These are phyloP conservation scores for Stemphylium beticola DNA, from an alignment of 2,329 filamentous ascomycete genomes.

Conservation along the genomic window DNA sequence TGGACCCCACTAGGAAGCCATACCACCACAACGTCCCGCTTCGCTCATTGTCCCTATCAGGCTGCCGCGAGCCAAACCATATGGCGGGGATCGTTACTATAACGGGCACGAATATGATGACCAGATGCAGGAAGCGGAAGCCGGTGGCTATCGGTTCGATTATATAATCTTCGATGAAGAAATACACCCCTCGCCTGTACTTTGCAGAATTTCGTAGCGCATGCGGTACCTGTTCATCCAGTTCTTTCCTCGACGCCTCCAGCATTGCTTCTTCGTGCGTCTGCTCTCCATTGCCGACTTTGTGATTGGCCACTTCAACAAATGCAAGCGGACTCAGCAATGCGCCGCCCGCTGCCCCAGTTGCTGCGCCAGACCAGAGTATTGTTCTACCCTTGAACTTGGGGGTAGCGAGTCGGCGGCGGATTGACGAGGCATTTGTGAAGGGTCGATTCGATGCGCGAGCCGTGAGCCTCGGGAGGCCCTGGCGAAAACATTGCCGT, in stretches of 20 bases:
- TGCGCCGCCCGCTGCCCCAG: slow-evolving; percentile 33
- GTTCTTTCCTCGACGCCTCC: slow-evolving; percentile 77
- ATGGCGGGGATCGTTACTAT: slow-evolving; percentile 78
- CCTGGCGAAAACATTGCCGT: slow-evolving; percentile 58
- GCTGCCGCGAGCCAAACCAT: slow-evolving; percentile 73
- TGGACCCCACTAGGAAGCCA: slow-evolving; percentile 79
- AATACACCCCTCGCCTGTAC: slow-evolving; percentile 64
- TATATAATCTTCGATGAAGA: slow-evolving; percentile 74
- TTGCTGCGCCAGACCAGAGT: slow-evolving; percentile 42
- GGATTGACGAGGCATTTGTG: slow-evolving; percentile 36
- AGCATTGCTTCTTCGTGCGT: slow-evolving; percentile 89
- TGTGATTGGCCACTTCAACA: slow-evolving; percentile 62
- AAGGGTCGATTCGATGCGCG: slow-evolving; percentile 32
- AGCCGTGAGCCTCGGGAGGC: slow-evolving; percentile 29
- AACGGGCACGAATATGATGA: slow-evolving; percentile 89
- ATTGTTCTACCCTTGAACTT: slow-evolving; percentile 41
- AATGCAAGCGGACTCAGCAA: slow-evolving; percentile 63
- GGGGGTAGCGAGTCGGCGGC: slow-evolving; percentile 44
- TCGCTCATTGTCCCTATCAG: slow-evolving; percentile 74
- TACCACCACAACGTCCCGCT: slow-evolving; percentile 95
- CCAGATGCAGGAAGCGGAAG: slow-evolving; percentile 83
- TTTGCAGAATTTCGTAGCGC: slow-evolving; percentile 66
- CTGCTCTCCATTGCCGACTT: slow-evolving; percentile 56
- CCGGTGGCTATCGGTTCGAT: slow-evolving; percentile 86
- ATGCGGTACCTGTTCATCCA: slow-evolving; percentile 70